These are phyloP conservation scores for Macrolepiota dolichaula DNA, from an alignment of 768 basidiomycete genomes.

Conservation along the genomic window DNA sequence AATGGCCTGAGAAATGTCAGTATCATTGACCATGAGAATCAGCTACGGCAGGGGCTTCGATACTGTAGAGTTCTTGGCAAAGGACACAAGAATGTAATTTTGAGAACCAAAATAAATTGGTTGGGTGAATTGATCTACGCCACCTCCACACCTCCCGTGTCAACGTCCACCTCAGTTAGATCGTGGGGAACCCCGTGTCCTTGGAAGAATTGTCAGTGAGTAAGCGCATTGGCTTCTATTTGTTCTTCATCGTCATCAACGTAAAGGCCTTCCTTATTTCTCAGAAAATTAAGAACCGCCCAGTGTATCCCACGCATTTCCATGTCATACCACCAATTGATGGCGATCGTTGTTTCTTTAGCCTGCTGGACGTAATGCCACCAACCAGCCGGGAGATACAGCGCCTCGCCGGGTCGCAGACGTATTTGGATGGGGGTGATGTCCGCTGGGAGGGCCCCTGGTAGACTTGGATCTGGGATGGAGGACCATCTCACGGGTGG, in stretches of 20 bases:
- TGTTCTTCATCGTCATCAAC: conserved; percentile 30
- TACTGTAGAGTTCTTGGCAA: too few species aligned
- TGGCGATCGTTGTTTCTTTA: conserved; percentile 56
- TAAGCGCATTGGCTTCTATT: background rate
- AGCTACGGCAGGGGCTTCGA: too few species aligned
- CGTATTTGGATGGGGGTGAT: conserved; percentile 67
- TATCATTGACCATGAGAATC: too few species aligned
- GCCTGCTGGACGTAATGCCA: conserved; percentile 88
- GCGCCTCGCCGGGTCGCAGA: conserved; percentile 67
- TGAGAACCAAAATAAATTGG: too few species aligned
- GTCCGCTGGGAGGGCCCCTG: conserved; percentile 42
- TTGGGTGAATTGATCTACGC: too few species aligned
- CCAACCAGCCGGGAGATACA: conserved; percentile 93
- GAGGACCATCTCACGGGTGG: conserved; percentile 81
- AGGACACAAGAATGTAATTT: too few species aligned
- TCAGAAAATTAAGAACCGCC: conserved; percentile 63
- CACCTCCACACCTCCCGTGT: background rate
- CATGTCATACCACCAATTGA: conserved; percentile 91
- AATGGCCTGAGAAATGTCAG: too few species aligned
- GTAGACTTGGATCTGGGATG: conserved; percentile 51
- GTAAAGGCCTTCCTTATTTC: conserved; percentile 27
- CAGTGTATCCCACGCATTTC: conserved; percentile 70
- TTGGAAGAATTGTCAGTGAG: background rate
- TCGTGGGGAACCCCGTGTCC: background rate
- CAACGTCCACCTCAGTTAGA: background rate